A percentile compares a stretch with the other conserved stretches of the same genome.
These are phyloP conservation scores for Tuctoria greenei DNA, from an alignment of 176 grass and related monocot species.

Conservation along the genomic window DNA sequence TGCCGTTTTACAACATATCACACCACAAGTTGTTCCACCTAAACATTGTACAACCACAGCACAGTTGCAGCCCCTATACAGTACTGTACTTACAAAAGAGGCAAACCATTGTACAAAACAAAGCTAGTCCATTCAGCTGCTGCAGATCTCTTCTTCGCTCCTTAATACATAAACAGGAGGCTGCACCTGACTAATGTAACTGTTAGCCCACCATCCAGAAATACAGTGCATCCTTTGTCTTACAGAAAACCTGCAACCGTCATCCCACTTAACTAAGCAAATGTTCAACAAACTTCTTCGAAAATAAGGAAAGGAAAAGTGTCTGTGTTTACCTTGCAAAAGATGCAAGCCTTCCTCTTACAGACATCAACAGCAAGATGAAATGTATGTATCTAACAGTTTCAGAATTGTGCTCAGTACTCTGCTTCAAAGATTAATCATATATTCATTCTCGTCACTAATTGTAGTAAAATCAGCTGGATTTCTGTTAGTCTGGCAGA, in stretches of 20 bases:
- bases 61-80: conserved; percentile 1
- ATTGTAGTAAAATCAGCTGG: conserved; percentile 66
- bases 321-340: conserved; percentile 25
- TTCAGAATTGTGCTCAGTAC: background rate
- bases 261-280: conserved; percentile 17
- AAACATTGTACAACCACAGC: background rate
- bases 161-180: conserved; percentile 5
- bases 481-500: conserved; percentile 69
- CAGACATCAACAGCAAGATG: background rate
- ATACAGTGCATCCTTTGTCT: background rate
- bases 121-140: background rate
- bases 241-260: conserved; percentile 7
- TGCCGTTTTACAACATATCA: background rate
- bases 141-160: background rate
- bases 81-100: conserved; percentile 26
- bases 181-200: conserved; percentile 2
- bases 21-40: background rate
- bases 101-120: conserved; percentile 28
- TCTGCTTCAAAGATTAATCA: conserved; percentile 8
- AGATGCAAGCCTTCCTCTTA: background rate
- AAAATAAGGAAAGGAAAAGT: background rate
- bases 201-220: background rate
- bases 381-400: conserved; percentile 27
- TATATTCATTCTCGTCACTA: conserved; percentile 64
- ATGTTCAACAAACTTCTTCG: background rate